Evolutionary conservation across 805 yeast species (phyloP).

Genomic region (Citeromyces matritensis): DNA sequence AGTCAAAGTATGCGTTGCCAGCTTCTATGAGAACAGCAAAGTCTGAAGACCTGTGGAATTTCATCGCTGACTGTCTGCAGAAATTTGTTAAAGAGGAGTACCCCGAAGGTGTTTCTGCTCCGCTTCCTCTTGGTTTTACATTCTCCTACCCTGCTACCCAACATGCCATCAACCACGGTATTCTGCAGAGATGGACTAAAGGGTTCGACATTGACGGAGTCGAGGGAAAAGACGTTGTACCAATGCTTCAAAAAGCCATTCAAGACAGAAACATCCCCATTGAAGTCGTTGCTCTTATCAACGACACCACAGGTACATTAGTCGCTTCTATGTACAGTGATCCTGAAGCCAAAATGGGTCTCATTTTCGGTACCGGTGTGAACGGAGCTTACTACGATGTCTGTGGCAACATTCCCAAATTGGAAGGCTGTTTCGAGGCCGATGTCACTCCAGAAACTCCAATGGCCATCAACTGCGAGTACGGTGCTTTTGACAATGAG

Average conservation of each 20-base stretch:
- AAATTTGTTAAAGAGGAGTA: slow-evolving; percentile 50
- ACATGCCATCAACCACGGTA: slow-evolving; percentile 68
- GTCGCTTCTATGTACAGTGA: slow-evolving; percentile 93
- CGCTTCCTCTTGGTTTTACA: slow-evolving; percentile 86
- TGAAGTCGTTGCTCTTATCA: slow-evolving; percentile 80
- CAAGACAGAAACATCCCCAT: slow-evolving; percentile 55
- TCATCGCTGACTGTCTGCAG: slow-evolving; percentile 72
- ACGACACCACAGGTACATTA: slow-evolving; percentile 94
- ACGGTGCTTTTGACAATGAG: slow-evolving; percentile 95
- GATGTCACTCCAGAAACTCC: slow-evolving; percentile 52
- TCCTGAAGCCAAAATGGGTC: slow-evolving; percentile 81
- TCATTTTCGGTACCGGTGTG: slow-evolving; percentile 94
- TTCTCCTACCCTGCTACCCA: slow-evolving; percentile 88
- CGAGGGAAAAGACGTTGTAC: slow-evolving; percentile 90
- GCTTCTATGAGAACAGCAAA: slow-evolving; percentile 62
- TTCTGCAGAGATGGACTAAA: slow-evolving; percentile 93
- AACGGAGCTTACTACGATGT: slow-evolving; percentile 91
- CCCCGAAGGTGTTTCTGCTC: slow-evolving; percentile 42
- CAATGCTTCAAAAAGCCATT: slow-evolving; percentile 72
- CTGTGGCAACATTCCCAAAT: slow-evolving; percentile 61
- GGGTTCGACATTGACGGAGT: slow-evolving; percentile 91
- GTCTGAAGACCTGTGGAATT: slow-evolving; percentile 66
- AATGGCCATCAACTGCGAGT: slow-evolving; percentile 97
- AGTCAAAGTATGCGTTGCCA: slow-evolving; percentile 77
- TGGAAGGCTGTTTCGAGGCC: slow-evolving; percentile 49